A percentile compares a stretch with the other conserved stretches of the same genome.
These are phyloP conservation scores for Calocybe indica DNA, from an alignment of 768 basidiomycete species.

Conservation along the genomic window DNA sequence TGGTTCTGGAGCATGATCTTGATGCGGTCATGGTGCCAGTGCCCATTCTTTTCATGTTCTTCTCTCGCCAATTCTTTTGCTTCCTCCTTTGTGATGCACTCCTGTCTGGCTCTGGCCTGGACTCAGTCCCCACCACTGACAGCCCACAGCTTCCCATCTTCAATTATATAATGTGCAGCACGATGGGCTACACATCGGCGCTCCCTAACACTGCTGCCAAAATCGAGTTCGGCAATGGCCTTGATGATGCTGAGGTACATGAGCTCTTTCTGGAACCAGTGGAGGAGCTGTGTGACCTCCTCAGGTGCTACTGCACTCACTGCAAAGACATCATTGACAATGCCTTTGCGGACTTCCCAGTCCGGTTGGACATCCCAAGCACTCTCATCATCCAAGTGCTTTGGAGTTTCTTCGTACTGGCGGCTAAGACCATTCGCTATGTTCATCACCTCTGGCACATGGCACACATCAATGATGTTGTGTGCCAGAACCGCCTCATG, in stretches of 20 bases:
- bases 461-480: conserved; percentile 17
- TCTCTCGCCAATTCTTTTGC: conserved; percentile 13
- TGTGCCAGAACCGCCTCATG: conserved; percentile 16
- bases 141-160: conserved; percentile 20
- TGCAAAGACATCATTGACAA: conserved; percentile 10
- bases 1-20: conserved; percentile 22
- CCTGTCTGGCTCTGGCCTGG: conserved; percentile 12
- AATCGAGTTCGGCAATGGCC: conserved; percentile 15
- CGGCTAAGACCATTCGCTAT: conserved; percentile 24
- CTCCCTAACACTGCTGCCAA: conserved; percentile 7
- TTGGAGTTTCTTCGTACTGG: conserved; percentile 10
- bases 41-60: conserved; percentile 18
- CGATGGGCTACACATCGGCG: conserved; percentile 15
- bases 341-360: conserved; percentile 13
- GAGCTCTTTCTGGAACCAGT: conserved; percentile 6
- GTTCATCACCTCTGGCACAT: conserved; percentile 16
- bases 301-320: not conserved
- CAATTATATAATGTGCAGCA: conserved; percentile 18
- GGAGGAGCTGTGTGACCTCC: not conserved
- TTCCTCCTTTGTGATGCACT: conserved; percentile 22
- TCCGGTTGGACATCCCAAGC: conserved; percentile 24
- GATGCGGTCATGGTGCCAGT: conserved; percentile 27
- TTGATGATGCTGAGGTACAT: conserved; percentile 16
- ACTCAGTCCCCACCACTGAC: conserved; percentile 10
- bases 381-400: conserved; percentile 17